These are phyloP conservation scores for Candida bentonensis DNA, from an alignment of 805 yeast genomes.

Conservation along the genomic window DNA sequence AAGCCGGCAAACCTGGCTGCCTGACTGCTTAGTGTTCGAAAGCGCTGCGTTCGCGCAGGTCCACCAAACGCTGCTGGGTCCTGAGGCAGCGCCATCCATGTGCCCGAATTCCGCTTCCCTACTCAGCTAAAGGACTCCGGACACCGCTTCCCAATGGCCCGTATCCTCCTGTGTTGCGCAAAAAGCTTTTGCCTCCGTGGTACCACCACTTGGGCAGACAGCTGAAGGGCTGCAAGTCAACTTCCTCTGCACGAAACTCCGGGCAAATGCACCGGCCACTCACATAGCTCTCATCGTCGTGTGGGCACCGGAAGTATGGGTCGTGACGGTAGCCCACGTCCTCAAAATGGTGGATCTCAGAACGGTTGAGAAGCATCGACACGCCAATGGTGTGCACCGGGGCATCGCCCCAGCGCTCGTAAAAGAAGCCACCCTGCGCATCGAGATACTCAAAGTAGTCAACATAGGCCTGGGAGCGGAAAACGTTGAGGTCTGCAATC, in stretches of 20 bases:
- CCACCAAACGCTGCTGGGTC: too few relatives aligned
- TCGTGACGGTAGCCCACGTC: slow-evolving; percentile 70
- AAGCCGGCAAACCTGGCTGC: too few relatives aligned
- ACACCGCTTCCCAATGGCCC: not conserved
- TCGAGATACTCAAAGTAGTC: slow-evolving; percentile 58
- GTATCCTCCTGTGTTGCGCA: not conserved
- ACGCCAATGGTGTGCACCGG: slow-evolving; percentile 74
- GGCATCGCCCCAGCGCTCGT: slow-evolving; percentile 95
- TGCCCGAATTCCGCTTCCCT: too few relatives aligned
- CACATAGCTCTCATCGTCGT: slow-evolving; percentile 19
- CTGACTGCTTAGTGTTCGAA: too few relatives aligned
- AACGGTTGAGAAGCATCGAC: slow-evolving; percentile 39
- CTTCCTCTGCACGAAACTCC: slow-evolving; percentile 17
- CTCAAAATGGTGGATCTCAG: slow-evolving; percentile 61
- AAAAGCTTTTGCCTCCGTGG: slow-evolving; percentile 18
- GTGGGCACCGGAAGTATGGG: slow-evolving; percentile 39
- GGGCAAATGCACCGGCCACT: slow-evolving; percentile 25
- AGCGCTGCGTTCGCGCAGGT: too few relatives aligned
- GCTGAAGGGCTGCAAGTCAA: slow-evolving; percentile 21
- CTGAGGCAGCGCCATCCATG: too few relatives aligned
- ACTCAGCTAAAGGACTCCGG: not conserved
- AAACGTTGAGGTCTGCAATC: slow-evolving; percentile 59
- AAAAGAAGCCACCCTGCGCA: slow-evolving; percentile 66
- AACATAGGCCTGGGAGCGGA: slow-evolving; percentile 55
- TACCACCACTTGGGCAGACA: slow-evolving; percentile 26